A percentile compares a stretch with the other conserved stretches of the same genome.
These are phyloP conservation scores for Nakaseomyces bracarensis DNA, from an alignment of 1,139 yeast genomes.

Conservation along the genomic window DNA sequence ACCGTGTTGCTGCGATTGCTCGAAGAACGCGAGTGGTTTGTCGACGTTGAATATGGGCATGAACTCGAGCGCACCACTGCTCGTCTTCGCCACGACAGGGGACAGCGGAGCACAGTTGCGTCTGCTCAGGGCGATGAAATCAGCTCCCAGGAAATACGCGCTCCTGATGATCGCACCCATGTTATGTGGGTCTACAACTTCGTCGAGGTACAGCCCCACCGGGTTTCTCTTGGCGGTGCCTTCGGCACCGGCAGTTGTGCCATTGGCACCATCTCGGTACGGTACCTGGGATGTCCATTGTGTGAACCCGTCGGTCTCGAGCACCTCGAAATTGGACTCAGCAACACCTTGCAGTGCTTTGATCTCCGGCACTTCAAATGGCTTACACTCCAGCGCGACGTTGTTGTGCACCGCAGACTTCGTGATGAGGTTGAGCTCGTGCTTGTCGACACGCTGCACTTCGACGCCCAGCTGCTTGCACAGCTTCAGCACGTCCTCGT, in stretches of 20 bases:
- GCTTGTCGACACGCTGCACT: conserved; percentile 41
- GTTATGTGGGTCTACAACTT: conserved; percentile 83
- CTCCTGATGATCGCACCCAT: conserved; percentile 80
- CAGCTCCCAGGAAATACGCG: conserved; percentile 79
- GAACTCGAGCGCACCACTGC: conserved; percentile 83
- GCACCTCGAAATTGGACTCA: background rate
- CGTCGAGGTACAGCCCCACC: conserved; percentile 70
- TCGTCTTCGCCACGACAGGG: conserved; percentile 70
- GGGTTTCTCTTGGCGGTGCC: conserved; percentile 43
- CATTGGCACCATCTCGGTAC: no score
- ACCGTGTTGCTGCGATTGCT: conserved; percentile 39
- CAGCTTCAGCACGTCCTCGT: conserved; percentile 37
- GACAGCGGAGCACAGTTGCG: conserved; percentile 60
- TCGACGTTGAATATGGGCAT: conserved; percentile 51
- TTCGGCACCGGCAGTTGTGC: no score
- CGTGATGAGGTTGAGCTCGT: conserved; percentile 52
- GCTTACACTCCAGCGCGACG: conserved; percentile 60
- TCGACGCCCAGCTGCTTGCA: conserved; percentile 43
- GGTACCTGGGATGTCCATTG: conserved; percentile 5
- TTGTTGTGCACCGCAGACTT: conserved; percentile 78
- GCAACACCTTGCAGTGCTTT: conserved; percentile 26
- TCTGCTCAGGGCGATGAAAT: conserved; percentile 64
- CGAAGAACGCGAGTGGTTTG: conserved; percentile 56
- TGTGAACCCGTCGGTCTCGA: background rate
- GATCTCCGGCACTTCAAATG: conserved; percentile 42